phyloP scores from a whole-genome alignment of 2,329 filamentous ascomycete genomes.

The Colletotrichum sidae region DNA sequence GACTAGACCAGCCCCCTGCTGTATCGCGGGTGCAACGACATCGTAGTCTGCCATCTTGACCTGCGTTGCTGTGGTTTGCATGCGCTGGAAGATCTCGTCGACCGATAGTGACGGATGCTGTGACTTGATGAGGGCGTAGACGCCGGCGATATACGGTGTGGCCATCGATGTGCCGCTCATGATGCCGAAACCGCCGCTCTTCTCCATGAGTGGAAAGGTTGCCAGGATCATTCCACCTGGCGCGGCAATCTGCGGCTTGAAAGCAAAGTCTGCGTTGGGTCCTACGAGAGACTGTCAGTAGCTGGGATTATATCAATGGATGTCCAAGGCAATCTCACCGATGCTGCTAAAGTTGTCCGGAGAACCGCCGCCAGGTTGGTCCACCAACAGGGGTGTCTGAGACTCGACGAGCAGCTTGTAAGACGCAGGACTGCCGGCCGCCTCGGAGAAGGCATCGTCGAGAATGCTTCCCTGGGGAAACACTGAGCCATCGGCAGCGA shows the following conservation, averaged over 20 bases:
- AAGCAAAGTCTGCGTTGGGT: slow-evolving; percentile 37
- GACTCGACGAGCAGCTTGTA: slow-evolving; percentile 21
- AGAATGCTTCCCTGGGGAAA: slow-evolving; percentile 29
- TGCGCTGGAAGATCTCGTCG: slow-evolving; percentile 43
- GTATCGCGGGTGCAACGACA: slow-evolving; percentile 12
- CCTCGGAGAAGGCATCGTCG: slow-evolving; percentile 2
- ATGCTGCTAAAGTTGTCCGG: slow-evolving; percentile 35
- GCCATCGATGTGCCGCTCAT: slow-evolving; percentile 52
- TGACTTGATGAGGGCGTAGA: slow-evolving; percentile 50
- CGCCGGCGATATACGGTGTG: slow-evolving; percentile 47
- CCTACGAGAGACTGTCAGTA: not conserved
- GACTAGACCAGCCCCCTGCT: slow-evolving; percentile 33
- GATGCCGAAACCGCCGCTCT: slow-evolving; percentile 45
- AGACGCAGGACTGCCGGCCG: not conserved
- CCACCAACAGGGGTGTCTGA: slow-evolving; percentile 9
- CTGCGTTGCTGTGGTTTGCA: slow-evolving; percentile 46
- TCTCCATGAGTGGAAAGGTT: slow-evolving; percentile 45
- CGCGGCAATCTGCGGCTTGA: slow-evolving; percentile 47
- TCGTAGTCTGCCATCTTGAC: slow-evolving; percentile 38
- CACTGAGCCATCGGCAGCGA: slow-evolving; percentile 19
- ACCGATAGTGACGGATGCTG: slow-evolving; percentile 43
- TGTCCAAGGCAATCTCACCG: slow-evolving; percentile 6
- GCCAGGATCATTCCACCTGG: slow-evolving; percentile 50
- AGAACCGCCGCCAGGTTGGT: slow-evolving; percentile 27
- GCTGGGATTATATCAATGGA: not conserved